phyloP scores from a whole-genome alignment of 805 yeast genomes.

The Myxozyma mucilagina region DNA sequence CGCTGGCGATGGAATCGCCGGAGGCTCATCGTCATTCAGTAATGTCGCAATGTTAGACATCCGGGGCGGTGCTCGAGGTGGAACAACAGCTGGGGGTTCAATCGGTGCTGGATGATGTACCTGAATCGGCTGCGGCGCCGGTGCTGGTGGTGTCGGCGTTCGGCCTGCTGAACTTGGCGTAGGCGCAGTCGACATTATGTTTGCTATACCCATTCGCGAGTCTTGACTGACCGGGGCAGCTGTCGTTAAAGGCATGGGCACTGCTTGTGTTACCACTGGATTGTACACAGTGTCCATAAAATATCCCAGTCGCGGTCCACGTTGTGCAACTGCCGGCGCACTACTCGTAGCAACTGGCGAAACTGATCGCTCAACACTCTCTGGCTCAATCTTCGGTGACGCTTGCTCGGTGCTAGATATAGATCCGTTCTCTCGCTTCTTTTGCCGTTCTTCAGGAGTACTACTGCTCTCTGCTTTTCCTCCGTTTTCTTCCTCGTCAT shows the following conservation, averaged over 20 bases:
- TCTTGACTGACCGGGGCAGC: constrained; percentile 3
- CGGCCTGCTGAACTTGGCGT: constrained; percentile 4
- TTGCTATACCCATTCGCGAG: constrained; percentile 7
- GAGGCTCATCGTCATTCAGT: constrained; percentile 16
- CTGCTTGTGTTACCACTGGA: neutral
- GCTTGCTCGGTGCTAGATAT: neutral
- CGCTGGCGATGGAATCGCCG: neutral
- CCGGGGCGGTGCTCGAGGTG: constrained; percentile 16
- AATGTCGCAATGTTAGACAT: constrained; percentile 22
- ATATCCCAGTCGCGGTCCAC: constrained; percentile 22
- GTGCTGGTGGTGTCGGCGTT: neutral
- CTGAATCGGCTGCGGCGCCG: neutral
- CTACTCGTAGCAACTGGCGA: neutral
- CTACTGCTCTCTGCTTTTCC: neutral
- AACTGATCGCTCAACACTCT: neutral
- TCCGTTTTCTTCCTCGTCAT: constrained; percentile 14
- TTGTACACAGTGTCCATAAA: neutral
- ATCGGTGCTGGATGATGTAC: neutral
- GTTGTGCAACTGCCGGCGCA: constrained; percentile 3
- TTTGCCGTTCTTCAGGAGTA: neutral
- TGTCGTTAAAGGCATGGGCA: neutral
- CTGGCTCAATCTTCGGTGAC: constrained; percentile 1
- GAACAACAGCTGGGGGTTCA: neutral
- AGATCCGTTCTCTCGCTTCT: neutral
- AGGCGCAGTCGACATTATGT: constrained; percentile 1